Conservation (phyloP, 2,329 filamentous ascomycete genomes). For the Dryadomyces sulphureus region DNA sequence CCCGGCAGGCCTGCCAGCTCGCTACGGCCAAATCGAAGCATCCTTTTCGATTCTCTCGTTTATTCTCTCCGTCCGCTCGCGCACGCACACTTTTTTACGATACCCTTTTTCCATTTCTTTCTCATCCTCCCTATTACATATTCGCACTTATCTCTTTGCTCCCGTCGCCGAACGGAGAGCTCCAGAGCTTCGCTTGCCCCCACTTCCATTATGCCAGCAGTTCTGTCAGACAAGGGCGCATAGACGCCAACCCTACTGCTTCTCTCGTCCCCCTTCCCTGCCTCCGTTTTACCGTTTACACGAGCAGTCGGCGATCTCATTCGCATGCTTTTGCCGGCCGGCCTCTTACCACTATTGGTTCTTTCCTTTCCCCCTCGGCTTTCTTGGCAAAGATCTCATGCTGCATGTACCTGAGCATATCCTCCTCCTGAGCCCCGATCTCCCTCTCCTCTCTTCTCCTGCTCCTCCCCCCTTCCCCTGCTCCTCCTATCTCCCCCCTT, state of each 20-base stretch:
- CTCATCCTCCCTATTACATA: neutral
- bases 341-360: neutral
- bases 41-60: neutral
- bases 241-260: neutral
- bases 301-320: too few species aligned
- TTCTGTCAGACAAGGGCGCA: neutral
- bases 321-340: too few species aligned
- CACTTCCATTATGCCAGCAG: neutral
- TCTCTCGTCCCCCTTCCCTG: too few species aligned
- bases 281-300: too few species aligned
- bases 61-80: neutral
- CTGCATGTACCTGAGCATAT: neutral
- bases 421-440: neutral
- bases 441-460: neutral
- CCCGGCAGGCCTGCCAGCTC: too few species aligned
- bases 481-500: conserved; percentile 13
- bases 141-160: too few species aligned
- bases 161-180: neutral
- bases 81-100: neutral
- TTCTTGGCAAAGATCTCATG: neutral
- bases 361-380: too few species aligned
- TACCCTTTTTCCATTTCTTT: neutral
- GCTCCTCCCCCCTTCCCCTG: neutral
- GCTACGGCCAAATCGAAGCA: too few species aligned
- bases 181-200: neutral